A percentile compares a stretch with the other conserved stretches of the same genome.
These are phyloP conservation scores for Crepidotus variabilis DNA, from an alignment of 768 basidiomycete species.

Conservation along the genomic window DNA sequence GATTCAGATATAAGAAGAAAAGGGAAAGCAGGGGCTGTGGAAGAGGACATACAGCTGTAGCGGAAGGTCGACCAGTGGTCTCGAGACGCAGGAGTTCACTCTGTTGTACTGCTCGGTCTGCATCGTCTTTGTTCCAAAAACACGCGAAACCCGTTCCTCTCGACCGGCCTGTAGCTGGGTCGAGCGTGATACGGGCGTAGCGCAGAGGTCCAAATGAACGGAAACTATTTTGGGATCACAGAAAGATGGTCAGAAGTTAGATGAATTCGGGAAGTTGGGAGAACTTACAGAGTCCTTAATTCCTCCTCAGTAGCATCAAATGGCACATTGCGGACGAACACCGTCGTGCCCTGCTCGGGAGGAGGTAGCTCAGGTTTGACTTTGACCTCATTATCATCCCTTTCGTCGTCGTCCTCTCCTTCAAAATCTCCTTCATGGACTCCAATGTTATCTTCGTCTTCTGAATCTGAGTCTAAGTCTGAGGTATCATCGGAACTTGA, in stretches of 20 bases:
- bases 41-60: constrained; percentile 21
- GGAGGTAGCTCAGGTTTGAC: constrained; percentile 70
- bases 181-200: constrained; percentile 89
- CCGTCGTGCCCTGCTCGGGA: constrained; percentile 84
- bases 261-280: background rate
- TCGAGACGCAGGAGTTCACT: constrained; percentile 69
- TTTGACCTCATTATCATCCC: constrained; percentile 38
- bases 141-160: constrained; percentile 96
- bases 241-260: constrained; percentile 1
- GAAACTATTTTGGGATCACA: constrained; percentile 50
- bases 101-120: constrained; percentile 79
- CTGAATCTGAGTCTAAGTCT: constrained; percentile 19
- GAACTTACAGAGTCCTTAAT: constrained; percentile 70
- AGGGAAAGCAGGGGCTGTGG: background rate
- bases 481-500: constrained; percentile 18
- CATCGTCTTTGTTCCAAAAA: constrained; percentile 92
- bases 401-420: constrained; percentile 29
- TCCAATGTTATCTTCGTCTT: constrained; percentile 36
- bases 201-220: constrained; percentile 88
- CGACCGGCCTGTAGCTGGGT: constrained; percentile 77
- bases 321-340: constrained; percentile 92
- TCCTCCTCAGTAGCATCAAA: constrained; percentile 94
- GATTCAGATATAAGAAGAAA: background rate
- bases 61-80: constrained; percentile 41
- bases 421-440: constrained; percentile 36